phyloP scores from a whole-genome alignment of 257 asterid species.

The Handroanthus guayacan region DNA sequence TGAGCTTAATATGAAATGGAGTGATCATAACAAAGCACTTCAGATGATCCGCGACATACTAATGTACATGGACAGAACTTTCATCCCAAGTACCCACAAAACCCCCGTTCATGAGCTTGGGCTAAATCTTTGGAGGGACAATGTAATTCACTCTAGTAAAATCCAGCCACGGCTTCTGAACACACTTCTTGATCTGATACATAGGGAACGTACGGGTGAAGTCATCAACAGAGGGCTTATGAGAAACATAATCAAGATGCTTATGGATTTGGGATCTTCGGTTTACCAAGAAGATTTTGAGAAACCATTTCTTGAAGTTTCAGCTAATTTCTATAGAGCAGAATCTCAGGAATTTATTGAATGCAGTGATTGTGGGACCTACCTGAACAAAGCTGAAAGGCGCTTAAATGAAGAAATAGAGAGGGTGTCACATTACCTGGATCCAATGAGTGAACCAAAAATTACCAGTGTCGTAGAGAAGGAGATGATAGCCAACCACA shows the following conservation, averaged over 20 bases:
- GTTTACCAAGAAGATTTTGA: constrained; percentile 91
- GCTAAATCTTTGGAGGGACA: constrained; percentile 87
- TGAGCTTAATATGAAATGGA: constrained; percentile 84
- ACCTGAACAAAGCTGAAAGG: constrained; percentile 81
- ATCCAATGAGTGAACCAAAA: constrained; percentile 71
- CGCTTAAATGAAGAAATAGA: constrained; percentile 88
- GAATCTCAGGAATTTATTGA: constrained; percentile 91
- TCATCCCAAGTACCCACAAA: constrained; percentile 69
- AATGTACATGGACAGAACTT: constrained; percentile 94
- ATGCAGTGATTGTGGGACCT: constrained; percentile 85
- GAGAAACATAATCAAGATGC: constrained; percentile 84
- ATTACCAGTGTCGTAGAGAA: constrained; percentile 80
- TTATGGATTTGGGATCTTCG: constrained; percentile 81
- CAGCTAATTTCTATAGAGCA: constrained; percentile 84
- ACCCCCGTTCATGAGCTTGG: constrained; percentile 90
- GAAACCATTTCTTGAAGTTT: constrained; percentile 78
- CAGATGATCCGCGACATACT: constrained; percentile 87
- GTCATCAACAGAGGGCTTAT: constrained; percentile 87
- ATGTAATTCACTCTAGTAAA: constrained; percentile 71
- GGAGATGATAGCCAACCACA: constrained; percentile 92
- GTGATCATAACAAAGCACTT: constrained; percentile 81
- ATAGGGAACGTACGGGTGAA: constrained; percentile 78
- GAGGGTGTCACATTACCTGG: constrained; percentile 85
- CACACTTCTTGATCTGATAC: constrained; percentile 76
- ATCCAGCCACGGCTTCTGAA: constrained; percentile 74